phyloP scores from a whole-genome alignment of 2,329 filamentous ascomycete species.

The Coccinonectria pachysandricola region DNA sequence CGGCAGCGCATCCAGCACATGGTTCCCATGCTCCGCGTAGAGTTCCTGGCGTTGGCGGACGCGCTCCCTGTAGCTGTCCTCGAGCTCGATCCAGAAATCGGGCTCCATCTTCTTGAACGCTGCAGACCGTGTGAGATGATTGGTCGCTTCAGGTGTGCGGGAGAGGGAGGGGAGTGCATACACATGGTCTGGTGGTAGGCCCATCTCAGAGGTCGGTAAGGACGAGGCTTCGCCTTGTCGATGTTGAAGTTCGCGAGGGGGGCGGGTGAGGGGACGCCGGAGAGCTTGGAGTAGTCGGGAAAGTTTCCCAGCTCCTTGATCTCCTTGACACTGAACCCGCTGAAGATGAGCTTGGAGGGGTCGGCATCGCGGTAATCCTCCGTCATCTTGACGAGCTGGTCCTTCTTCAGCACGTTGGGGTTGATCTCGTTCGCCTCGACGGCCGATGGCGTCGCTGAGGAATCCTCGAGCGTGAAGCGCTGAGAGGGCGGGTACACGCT shows the following conservation, averaged over 20 bases:
- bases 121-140: constrained; percentile 25
- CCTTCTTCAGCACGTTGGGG: no score
- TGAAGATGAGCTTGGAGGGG: constrained; percentile 19
- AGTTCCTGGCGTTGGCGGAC: constrained; percentile 59
- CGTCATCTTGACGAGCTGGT: not conserved
- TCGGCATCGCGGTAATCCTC: not conserved
- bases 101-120: constrained; percentile 65
- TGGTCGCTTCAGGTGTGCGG: constrained; percentile 24
- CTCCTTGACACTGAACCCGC: constrained; percentile 58
- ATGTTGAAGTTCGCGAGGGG: constrained; percentile 57
- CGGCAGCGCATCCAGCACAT: constrained; percentile 56
- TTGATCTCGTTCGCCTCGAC: no score
- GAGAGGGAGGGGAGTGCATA: constrained; percentile 25
- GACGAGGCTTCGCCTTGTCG: constrained; percentile 54
- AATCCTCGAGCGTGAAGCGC: no score
- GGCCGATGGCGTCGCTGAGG: no score
- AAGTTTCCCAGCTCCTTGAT: constrained; percentile 63
- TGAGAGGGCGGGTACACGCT: no score
- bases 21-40: constrained; percentile 48
- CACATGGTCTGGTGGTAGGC: constrained; percentile 82
- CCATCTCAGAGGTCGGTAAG: constrained; percentile 74
- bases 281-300: constrained; percentile 63
- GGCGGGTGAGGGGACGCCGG: constrained; percentile 59
- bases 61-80: constrained; percentile 55
- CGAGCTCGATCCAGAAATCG: constrained; percentile 79